Evolutionary conservation across 495 filamentous ascomycete species (phyloP), one percentile per base, ranked within the genome.

Genomic region (Xylaria scruposa): DNA sequence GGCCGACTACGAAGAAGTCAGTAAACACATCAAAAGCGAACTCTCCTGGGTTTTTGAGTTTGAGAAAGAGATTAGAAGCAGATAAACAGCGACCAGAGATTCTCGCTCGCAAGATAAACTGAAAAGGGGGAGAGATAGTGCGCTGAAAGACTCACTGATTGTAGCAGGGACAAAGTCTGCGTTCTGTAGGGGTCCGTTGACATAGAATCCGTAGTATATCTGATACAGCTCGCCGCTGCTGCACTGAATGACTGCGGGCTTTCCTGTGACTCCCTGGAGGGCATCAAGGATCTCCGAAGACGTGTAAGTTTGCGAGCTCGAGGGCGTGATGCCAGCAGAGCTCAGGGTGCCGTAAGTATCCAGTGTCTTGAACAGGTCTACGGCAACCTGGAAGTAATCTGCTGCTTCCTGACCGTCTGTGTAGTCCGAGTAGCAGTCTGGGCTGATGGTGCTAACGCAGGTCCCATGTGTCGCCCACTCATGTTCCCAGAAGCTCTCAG

Each of bases 401-500:
- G 85, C 78, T 6, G 87, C 84, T 72, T 90, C 89, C 49, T 87
- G 81, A 47, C 82, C 83, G 4, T 82, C 62, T 17, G 83, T 79
- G 75, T 94, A 94, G 56, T 75, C 51, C 24, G 70, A 74, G 78
- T 94, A 96, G 81, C 93, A 97, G 40, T 81, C 80, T 0, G 93
- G 87, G 33, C 89, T 83, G 0, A 96, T 80, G 3, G 89, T 91
- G 67, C 82, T 85, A 61, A 91, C 83, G 76, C 90, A 91, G 6
- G 90, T 91, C 36, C 88, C 93, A 72, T 96, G 93, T 74, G 94
- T 96, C 70, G 84, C 85, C 91, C 91, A 96, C 77, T 96, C 93
- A 72, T 97, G 93, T 74, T 91, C 82, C 92, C 92, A 95, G 73
- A 96, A 86, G 15, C 80, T 76, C 71, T 90, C 87, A 63, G 90